Evolutionary conservation across 768 basidiomycete species (phyloP), one percentile per base, ranked within the genome.

Genomic region (Serendipita sp.): DNA sequence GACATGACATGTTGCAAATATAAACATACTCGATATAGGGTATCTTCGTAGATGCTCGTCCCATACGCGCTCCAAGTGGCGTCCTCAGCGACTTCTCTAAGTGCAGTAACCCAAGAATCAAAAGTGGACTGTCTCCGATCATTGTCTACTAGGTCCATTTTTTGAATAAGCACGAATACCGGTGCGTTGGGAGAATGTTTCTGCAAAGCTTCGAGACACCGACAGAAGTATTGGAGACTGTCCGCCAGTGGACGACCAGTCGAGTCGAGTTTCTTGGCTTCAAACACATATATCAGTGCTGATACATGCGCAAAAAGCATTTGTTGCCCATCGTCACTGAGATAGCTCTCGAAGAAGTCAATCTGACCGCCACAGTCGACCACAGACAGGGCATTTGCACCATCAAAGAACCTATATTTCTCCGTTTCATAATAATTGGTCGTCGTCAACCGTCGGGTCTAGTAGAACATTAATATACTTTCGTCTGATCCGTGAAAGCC

Each of bases 341-440:
- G 86, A 75, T 97, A 98, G 34, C 89, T 88, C 74, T 97, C 94
- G 85, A 98, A 93, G 79, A 96, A 98, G 13, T 92, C 84, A 73
- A 96, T 92, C 75, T 99, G 96, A 5, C 96, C 96, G 47, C 95
- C 96, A 69, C 96, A 97, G 75, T 99, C 96, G 95, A 95, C 97
- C 3, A 97, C 80, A 72, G 95, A 95, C 74, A 99, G 84, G 67
- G 92, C 88, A 70, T 98, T 85, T 72, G 95, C 91, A 13, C 93
- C 94, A 13, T 98, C 84, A 74, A 99, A 98, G 47, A 93, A 88
- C 68, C 98, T 92, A 72, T 96, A 91, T 70, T 94, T 95, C 73
- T 94, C 91, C 73, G 97, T 95, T 67, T 98, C 93, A 73, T 98
- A 60, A 10, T 23, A 95, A 68, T 97, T 95, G 7, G 96, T 99